Evolutionary conservation across 257 asterid species (phyloP).

Genomic region (Apocynum venetum): DNA sequence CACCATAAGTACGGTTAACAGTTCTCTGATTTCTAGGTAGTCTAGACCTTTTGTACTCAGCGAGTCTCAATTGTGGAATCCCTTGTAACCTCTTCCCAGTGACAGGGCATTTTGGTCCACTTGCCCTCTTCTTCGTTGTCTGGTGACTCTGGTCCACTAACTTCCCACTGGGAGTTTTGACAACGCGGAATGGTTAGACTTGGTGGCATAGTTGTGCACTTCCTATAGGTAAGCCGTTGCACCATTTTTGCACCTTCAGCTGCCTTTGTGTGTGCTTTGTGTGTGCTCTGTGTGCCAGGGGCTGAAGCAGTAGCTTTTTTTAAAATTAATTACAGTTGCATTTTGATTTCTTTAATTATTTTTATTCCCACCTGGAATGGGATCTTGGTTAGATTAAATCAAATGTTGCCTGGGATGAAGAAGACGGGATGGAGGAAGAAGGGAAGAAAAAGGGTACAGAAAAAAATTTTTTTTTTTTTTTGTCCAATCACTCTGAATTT

Average conservation of each 20-base stretch:
- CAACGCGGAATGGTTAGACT: constrained; percentile 28
- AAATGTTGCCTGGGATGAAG: too few species aligned
- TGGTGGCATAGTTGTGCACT: constrained; percentile 14
- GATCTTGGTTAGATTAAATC: too few species aligned
- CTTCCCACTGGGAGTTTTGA: constrained; percentile 87
- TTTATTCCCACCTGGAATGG: too few species aligned
- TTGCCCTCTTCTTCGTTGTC: constrained; percentile 27
- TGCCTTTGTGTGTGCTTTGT: not conserved
- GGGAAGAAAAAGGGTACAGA: too few species aligned
- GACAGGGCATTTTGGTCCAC: constrained; percentile 42
- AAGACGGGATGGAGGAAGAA: too few species aligned
- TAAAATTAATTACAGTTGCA: too few species aligned
- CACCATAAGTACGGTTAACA: constrained; percentile 73
- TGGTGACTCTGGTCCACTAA: constrained; percentile 64
- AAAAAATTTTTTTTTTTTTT: too few species aligned
- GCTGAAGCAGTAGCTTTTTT: constrained; percentile 17
- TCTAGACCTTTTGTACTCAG: constrained; percentile 75
- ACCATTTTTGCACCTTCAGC: constrained; percentile 47
- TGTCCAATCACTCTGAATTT: too few species aligned
- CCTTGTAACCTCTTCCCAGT: constrained; percentile 84
- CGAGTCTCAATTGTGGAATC: constrained; percentile 85
- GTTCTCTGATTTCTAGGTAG: constrained; percentile 64
- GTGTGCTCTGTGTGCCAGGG: constrained; percentile 6
- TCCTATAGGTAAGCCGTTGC: constrained; percentile 67
- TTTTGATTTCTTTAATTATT: too few species aligned